phyloP scores from a whole-genome alignment of 495 filamentous ascomycete genomes.

The Lentithecium fluviatile region DNA sequence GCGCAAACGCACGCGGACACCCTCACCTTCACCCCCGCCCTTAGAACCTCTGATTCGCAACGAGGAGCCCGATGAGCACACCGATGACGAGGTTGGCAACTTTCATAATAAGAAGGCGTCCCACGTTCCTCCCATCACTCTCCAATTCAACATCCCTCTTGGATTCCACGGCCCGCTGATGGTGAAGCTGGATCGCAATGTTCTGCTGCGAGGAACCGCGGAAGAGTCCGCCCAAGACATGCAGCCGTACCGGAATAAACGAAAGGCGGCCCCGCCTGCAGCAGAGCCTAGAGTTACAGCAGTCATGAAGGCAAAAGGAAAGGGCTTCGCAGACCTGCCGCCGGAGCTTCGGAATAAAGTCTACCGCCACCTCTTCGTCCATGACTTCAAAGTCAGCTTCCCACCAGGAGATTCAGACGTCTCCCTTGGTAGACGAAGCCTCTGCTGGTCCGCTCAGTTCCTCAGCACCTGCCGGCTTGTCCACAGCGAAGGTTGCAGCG shows the following conservation, averaged over 20 bases:
- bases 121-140: conserved; percentile 13
- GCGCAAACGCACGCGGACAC: conserved; percentile 27
- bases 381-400: conserved; percentile 31
- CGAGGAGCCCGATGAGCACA: conserved; percentile 13
- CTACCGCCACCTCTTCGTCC: conserved; percentile 40
- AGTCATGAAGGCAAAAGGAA: neutral
- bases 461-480: conserved; percentile 42
- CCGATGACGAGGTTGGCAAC: conserved; percentile 17
- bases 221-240: neutral
- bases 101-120: conserved; percentile 6
- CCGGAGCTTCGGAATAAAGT: conserved; percentile 45
- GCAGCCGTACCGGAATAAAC: neutral
- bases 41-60: conserved; percentile 29
- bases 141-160: conserved; percentile 39
- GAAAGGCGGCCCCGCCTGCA: neutral
- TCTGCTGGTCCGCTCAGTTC: conserved; percentile 39
- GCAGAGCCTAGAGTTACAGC: neutral
- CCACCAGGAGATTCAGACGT: too few relatives aligned
- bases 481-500: conserved; percentile 38
- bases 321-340: conserved; percentile 42
- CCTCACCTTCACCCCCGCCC: conserved; percentile 32
- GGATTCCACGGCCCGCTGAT: conserved; percentile 39
- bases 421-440: conserved; percentile 21
- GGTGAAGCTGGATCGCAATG: conserved; percentile 28
- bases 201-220: neutral